Evolutionary conservation across 306 rosid species (phyloP), one percentile per base, ranked within the genome.

Genomic region (Cicer yamashitae): DNA sequence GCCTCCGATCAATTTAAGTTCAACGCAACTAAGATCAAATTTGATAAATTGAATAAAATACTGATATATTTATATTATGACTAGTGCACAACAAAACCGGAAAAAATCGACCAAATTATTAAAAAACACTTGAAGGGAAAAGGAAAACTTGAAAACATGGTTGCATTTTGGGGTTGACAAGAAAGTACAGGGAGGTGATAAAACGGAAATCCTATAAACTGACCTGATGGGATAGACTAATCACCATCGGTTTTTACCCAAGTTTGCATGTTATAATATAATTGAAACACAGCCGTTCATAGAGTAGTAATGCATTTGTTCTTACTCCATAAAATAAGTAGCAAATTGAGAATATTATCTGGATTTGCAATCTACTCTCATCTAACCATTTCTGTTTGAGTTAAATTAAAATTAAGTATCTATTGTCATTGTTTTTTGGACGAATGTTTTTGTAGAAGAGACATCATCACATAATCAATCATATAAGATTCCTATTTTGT

Each of bases 31-130:
- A 38, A 10, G 48, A 43, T 62, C 53, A 51, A 13, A 60, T 60
- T 77, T 13, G 38, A 68, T 25, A 39, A 81, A 62, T 59, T 67
- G 59, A 66, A 39, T 45, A 60, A 73, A 58, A 66, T 59, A 45
- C 65, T 22, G 14, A 25, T 15, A 73, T 44, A 14, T 30, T 40
- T 30, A 12, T 60, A 14, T 30, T 40, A 64, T 48, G 64, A 44
- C 46, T 59, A 39, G 2, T 45, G 70, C 7, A 70, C 39, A 8
- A 10, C 18, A 10, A 61, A 52, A 25, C 57, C 2, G 38, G 58
- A 15, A 65, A 74, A 58, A 50, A 10, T 52, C 51, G 67, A 18
- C 47, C 15, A 48, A 67, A 10, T 54, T 45, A 8, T 22, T 10
- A 41, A 44, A 66, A 71, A 45, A 9, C 13, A 7, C 37, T 52